These are phyloP conservation scores for Aspergillus pseudoviridinutans DNA, from an alignment of 2,329 filamentous ascomycete genomes.

Conservation along the genomic window DNA sequence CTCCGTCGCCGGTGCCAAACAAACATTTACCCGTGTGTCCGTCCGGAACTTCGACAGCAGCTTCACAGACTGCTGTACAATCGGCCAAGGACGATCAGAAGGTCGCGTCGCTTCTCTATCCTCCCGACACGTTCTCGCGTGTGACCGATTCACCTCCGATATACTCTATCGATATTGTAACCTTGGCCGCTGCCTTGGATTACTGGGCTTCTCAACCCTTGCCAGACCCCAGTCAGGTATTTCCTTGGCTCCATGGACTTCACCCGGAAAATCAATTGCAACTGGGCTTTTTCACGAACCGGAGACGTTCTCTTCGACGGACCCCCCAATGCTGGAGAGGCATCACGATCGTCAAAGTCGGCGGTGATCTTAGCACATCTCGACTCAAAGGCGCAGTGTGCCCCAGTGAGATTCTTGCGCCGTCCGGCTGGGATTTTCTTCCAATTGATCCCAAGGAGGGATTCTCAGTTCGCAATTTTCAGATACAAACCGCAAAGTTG, in stretches of 20 bases:
- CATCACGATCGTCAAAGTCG: slow-evolving; percentile 83
- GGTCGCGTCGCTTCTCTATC: slow-evolving; percentile 68
- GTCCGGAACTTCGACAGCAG: slow-evolving; percentile 64
- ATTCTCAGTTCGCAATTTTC: slow-evolving; percentile 95
- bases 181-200: slow-evolving; percentile 69
- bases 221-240: slow-evolving; percentile 79
- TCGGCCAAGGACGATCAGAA: slow-evolving; percentile 53
- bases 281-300: slow-evolving; percentile 79
- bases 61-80: slow-evolving; percentile 64
- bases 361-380: slow-evolving; percentile 68
- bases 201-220: slow-evolving; percentile 74
- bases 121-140: slow-evolving; percentile 61
- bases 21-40: slow-evolving; percentile 88
- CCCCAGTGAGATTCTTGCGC: slow-evolving; percentile 71
- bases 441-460: slow-evolving; percentile 84
- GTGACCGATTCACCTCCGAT: slow-evolving; percentile 56
- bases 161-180: slow-evolving; percentile 67
- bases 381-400: slow-evolving; percentile 84
- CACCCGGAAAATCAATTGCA: slow-evolving; percentile 87
- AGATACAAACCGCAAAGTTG: slow-evolving; percentile 87
- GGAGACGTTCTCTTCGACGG: slow-evolving; percentile 65
- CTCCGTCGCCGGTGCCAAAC: slow-evolving; percentile 68
- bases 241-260: slow-evolving; percentile 93
- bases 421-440: slow-evolving; percentile 60
- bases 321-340: slow-evolving; percentile 74